A percentile compares a stretch with the other conserved stretches of the same genome.
Evolutionary conservation across 352 stramenopile species (phyloP).

Genomic region (Phytophthora cactorum): DNA sequence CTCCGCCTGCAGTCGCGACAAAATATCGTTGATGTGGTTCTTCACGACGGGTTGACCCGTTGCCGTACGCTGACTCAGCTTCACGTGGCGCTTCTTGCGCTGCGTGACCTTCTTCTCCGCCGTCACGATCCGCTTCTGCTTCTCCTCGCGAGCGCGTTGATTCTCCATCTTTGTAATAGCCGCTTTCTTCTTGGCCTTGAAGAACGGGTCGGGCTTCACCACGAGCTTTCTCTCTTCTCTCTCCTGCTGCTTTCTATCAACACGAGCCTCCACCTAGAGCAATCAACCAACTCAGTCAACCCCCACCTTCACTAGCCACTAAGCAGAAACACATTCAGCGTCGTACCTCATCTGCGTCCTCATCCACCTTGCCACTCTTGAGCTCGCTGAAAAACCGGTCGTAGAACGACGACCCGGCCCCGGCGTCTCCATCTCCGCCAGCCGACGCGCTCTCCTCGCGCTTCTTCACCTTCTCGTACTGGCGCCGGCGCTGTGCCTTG

Average conservation of each 20-base stretch:
- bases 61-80: constrained; percentile 79
- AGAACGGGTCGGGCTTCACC: constrained; percentile 80
- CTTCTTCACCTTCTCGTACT: constrained; percentile 88
- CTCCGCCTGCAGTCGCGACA: constrained; percentile 70
- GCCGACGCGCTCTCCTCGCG: constrained; percentile 38
- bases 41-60: constrained; percentile 85
- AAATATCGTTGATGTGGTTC: constrained; percentile 88
- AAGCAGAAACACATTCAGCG: background rate
- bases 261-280: constrained; percentile 31
- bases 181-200: constrained; percentile 86
- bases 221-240: constrained; percentile 25
- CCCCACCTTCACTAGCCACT: background rate
- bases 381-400: constrained; percentile 79
- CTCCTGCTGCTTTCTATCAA: constrained; percentile 26
- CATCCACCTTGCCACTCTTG: constrained; percentile 45
- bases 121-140: constrained; percentile 55
- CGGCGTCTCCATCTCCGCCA: constrained; percentile 17
- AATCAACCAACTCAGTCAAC: constrained; percentile 9
- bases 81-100: constrained; percentile 90
- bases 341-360: constrained; percentile 30
- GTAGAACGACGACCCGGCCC: constrained; percentile 69
- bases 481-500: constrained; percentile 77
- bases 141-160: constrained; percentile 47
- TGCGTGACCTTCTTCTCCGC: constrained; percentile 77
- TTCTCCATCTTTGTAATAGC: constrained; percentile 59